phyloP scores from a whole-genome alignment of 148 eudicot species.

The Chenopodium album region DNA sequence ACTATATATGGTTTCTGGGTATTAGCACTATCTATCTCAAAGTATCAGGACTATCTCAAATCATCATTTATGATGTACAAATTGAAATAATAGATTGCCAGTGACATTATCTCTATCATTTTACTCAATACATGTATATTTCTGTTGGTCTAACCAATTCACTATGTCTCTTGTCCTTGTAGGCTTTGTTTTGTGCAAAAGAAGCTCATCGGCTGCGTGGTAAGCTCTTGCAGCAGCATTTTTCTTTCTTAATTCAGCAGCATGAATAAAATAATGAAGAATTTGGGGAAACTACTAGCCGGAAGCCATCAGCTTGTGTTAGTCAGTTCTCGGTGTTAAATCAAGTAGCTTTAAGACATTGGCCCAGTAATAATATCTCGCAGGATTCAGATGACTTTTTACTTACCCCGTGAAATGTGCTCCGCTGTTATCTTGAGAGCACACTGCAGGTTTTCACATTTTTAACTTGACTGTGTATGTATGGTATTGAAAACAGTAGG shows the following conservation, averaged over 20 bases:
- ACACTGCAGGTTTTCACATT: conserved; percentile 61
- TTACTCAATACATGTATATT: not conserved
- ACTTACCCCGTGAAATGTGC: conserved; percentile 92
- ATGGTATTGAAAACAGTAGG: not conserved
- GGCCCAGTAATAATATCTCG: conserved; percentile 31
- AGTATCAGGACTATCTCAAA: not conserved
- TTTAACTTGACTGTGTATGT: conserved; percentile 16
- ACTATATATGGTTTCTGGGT: not conserved
- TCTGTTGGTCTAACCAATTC: not conserved
- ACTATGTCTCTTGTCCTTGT: conserved; percentile 1
- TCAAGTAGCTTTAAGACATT: conserved; percentile 44
- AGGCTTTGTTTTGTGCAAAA: conserved; percentile 86
- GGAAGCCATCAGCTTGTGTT: conserved; percentile 39
- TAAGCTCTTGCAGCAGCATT: conserved; percentile 65
- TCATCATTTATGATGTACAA: not conserved
- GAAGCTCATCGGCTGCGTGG: conserved; percentile 72
- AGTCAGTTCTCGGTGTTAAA: conserved; percentile 39
- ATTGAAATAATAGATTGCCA: not conserved
- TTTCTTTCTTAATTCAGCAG: conserved; percentile 49
- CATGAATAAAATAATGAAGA: conserved; percentile 35
- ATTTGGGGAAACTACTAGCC: conserved; percentile 34
- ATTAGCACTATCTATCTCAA: not conserved
- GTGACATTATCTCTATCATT: not conserved
- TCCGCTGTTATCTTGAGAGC: conserved; percentile 92
- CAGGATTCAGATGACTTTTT: conserved; percentile 43